Percentiles rank a stretch among this genome's conserved stretches.
phyloP scores from a whole-genome alignment of 768 basidiomycete genomes.

The Lactarius trivialis region DNA sequence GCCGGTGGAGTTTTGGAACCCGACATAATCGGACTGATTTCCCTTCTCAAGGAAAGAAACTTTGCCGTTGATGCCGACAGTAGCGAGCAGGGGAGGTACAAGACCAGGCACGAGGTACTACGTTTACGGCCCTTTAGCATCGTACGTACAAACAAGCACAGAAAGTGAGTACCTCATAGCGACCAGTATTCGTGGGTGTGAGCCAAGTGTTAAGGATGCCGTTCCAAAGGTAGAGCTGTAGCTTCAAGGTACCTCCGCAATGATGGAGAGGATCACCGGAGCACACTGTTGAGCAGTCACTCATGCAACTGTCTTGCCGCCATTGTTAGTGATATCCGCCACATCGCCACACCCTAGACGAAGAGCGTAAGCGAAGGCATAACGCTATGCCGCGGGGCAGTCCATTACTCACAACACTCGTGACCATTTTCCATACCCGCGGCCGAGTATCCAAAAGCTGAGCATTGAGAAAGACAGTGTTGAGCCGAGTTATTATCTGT shows the following conservation, averaged over 20 bases:
- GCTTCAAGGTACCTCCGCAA: slow-evolving; percentile 52
- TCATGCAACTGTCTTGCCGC: slow-evolving; percentile 30
- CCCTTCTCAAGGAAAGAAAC: slow-evolving; percentile 72
- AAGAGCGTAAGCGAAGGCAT: not conserved
- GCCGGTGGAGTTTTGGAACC: slow-evolving; percentile 59
- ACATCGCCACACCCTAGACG: slow-evolving; percentile 63
- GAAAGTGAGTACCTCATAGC: slow-evolving; percentile 53
- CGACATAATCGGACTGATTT: slow-evolving; percentile 59
- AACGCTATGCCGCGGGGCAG: not conserved
- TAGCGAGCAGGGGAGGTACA: slow-evolving; percentile 66
- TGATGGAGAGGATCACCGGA: slow-evolving; percentile 68
- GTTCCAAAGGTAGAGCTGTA: slow-evolving; percentile 36
- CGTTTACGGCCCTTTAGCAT: not conserved
- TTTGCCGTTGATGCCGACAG: slow-evolving; percentile 75
- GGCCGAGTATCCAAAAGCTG: slow-evolving; percentile 63
- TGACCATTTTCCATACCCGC: slow-evolving; percentile 63
- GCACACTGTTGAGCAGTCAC: slow-evolving; percentile 46
- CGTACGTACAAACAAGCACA: not conserved
- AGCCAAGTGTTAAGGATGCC: slow-evolving; percentile 52
- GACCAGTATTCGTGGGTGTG: slow-evolving; percentile 55
- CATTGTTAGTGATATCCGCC: slow-evolving; percentile 39
- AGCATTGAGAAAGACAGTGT: slow-evolving; percentile 62
- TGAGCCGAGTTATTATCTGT: slow-evolving; percentile 55
- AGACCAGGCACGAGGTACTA: slow-evolving; percentile 50
- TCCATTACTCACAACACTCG: slow-evolving; percentile 59